Evolutionary conservation across 768 basidiomycete species (phyloP).

Genomic region (Agaricus bisporus): DNA sequence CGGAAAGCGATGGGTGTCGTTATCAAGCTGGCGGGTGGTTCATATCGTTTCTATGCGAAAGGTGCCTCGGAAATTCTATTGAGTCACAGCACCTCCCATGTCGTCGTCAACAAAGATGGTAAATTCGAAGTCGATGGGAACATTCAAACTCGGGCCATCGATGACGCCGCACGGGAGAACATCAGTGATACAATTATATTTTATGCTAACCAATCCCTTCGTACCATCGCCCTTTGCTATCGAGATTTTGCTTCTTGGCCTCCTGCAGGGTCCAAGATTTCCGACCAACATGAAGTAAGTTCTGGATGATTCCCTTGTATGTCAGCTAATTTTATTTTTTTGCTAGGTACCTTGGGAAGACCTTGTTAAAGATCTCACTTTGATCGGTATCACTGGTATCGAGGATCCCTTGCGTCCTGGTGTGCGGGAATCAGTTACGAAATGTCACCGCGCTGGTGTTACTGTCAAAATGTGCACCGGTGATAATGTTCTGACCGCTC

Average conservation of each 20-base stretch:
- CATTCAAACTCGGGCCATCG: slow-evolving; percentile 58
- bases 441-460: slow-evolving; percentile 87
- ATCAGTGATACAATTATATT: slow-evolving; percentile 93
- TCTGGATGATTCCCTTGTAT: slow-evolving; percentile 1
- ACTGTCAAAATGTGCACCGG: slow-evolving; percentile 98
- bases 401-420: slow-evolving; percentile 93
- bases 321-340: slow-evolving; percentile 3
- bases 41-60: slow-evolving; percentile 75
- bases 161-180: slow-evolving; percentile 66
- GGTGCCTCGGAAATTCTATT: slow-evolving; percentile 93
- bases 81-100: slow-evolving; percentile 65
- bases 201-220: slow-evolving; percentile 93
- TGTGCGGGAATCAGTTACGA: slow-evolving; percentile 82
- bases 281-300: slow-evolving; percentile 49
- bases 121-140: slow-evolving; percentile 16
- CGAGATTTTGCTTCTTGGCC: slow-evolving; percentile 87
- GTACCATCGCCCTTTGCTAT: slow-evolving; percentile 94
- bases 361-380: slow-evolving; percentile 66
- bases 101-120: slow-evolving; percentile 50
- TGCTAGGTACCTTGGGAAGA: slow-evolving; percentile 60
- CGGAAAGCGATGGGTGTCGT: slow-evolving; percentile 95
- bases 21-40: slow-evolving; percentile 47
- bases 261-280: slow-evolving; percentile 38
- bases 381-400: slow-evolving; percentile 90
- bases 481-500: slow-evolving; percentile 90